Evolutionary conservation across 371 early-diverging fungal genomes (phyloP).

Genomic region (Basidiobolus meristosporus): DNA sequence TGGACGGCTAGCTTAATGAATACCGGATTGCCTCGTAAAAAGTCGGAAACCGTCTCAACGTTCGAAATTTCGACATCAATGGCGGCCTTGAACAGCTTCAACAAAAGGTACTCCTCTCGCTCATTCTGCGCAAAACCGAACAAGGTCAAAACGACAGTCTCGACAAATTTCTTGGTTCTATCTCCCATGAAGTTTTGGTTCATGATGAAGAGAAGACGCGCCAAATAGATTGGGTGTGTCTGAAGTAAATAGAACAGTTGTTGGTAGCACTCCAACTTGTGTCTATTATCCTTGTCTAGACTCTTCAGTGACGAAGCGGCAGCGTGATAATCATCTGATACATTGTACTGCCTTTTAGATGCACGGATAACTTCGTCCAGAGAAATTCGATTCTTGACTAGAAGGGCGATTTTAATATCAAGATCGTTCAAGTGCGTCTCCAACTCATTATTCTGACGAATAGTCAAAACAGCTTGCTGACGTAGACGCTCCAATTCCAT

Average conservation of each 20-base stretch:
- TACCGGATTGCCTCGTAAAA: conserved; percentile 81
- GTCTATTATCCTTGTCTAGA: conserved; percentile 70
- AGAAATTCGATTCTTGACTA: conserved; percentile 90
- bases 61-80: conserved; percentile 80
- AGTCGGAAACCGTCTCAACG: conserved; percentile 65
- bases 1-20: conserved; percentile 90
- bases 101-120: conserved; percentile 91
- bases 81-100: conserved; percentile 82
- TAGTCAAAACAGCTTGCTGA: conserved; percentile 64
- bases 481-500: conserved; percentile 69
- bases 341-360: conserved; percentile 13
- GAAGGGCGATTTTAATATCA: conserved; percentile 90
- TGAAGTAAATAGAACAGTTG: conserved; percentile 89
- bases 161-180: conserved; percentile 58
- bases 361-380: conserved; percentile 74
- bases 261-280: conserved; percentile 63
- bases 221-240: conserved; percentile 85
- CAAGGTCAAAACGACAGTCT: conserved; percentile 77
- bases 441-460: conserved; percentile 72
- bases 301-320: conserved; percentile 16
- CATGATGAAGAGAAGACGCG: conserved; percentile 61
- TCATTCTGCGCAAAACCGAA: conserved; percentile 91
- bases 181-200: conserved; percentile 36
- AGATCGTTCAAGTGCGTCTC: conserved; percentile 72
- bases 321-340: neutral